Conservation (phyloP, 2,329 filamentous ascomycete genomes). For the Talaromyces sp. region DNA sequence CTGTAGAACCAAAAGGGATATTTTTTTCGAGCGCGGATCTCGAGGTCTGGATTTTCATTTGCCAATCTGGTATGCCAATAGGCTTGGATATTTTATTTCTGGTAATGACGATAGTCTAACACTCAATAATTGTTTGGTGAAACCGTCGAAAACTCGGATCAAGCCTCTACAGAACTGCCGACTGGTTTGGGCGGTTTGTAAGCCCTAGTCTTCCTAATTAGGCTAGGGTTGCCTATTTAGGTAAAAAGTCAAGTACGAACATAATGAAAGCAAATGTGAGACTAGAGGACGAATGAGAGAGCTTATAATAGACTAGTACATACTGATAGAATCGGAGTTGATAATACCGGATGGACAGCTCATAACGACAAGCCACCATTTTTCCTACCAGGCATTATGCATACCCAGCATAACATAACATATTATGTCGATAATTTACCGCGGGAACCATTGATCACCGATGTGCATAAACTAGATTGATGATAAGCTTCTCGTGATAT, state of each 20-base stretch:
- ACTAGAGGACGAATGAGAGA: background rate
- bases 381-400: background rate
- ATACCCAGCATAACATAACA: background rate
- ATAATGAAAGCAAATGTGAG: background rate
- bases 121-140: background rate
- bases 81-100: too few species aligned
- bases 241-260: background rate
- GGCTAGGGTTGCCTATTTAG: background rate
- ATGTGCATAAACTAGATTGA: background rate
- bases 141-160: background rate
- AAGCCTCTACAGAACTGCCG: background rate
- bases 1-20: background rate
- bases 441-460: background rate
- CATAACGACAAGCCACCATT: background rate
- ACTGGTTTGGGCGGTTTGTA: background rate
- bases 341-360: background rate
- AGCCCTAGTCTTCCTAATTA: slow-evolving; percentile 1
- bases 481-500: background rate
- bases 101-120: background rate
- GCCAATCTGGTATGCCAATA: background rate
- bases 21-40: background rate
- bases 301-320: background rate
- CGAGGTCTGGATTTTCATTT: background rate
- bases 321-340: background rate
- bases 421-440: background rate